These are phyloP conservation scores for Athelia sp. DNA, from an alignment of 1,284 basidiomycete genomes.

Conservation along the genomic window DNA sequence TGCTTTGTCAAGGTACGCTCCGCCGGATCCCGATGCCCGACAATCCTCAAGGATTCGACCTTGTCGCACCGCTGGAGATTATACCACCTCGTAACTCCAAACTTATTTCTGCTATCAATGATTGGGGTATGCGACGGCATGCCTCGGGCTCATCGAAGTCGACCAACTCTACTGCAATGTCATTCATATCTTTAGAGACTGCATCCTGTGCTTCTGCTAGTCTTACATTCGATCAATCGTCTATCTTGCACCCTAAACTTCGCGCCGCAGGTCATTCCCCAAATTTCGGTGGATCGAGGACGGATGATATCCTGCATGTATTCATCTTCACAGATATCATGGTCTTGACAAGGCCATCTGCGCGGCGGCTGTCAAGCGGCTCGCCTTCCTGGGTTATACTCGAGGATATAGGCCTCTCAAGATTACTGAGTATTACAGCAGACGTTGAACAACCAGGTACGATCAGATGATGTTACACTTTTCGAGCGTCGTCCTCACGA, in stretches of 20 bases:
- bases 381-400: conserved; percentile 37
- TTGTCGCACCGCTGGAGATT: conserved; percentile 4
- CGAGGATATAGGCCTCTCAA: conserved; percentile 49
- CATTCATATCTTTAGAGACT: conserved; percentile 16
- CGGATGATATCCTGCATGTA: conserved; percentile 31
- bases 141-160: conserved; percentile 43
- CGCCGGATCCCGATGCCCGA: background rate
- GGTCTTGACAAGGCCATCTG: conserved; percentile 39
- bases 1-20: conserved; percentile 59
- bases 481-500: background rate
- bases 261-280: background rate
- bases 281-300: no score
- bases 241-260: conserved; percentile 6
- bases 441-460: conserved; percentile 12
- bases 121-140: conserved; percentile 34
- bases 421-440: conserved; percentile 46
- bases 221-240: background rate
- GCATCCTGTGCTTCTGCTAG: conserved; percentile 12
- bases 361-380: conserved; percentile 16
- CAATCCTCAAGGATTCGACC: background rate
- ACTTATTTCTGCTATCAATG: conserved; percentile 36
- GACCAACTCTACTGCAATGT: conserved; percentile 26
- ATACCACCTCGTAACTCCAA: conserved; percentile 17
- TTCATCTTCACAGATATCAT: conserved; percentile 72
- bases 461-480: no score